Evolutionary conservation across 176 grass and related monocot species (phyloP).

Genomic region (Tillandsia leiboldiana): DNA sequence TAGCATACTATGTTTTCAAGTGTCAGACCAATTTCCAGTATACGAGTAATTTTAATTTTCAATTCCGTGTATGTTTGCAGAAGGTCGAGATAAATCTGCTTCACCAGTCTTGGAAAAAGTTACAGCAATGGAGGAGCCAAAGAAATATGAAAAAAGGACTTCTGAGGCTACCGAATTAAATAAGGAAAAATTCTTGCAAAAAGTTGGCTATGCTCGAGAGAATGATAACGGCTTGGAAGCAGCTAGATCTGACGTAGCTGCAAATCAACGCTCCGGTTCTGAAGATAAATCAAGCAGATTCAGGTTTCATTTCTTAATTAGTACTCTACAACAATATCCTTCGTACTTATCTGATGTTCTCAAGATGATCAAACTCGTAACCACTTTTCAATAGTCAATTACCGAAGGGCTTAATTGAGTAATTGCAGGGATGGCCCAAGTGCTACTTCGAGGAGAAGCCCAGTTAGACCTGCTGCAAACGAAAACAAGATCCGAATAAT

Average conservation of each 20-base stretch:
- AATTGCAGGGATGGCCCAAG: constrained; percentile 28
- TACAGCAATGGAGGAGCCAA: constrained; percentile 16
- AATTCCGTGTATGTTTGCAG: background rate
- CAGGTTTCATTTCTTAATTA: constrained; percentile 14
- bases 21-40: no score
- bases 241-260: constrained; percentile 15
- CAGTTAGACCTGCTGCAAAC: constrained; percentile 14
- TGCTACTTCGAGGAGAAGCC: constrained; percentile 19
- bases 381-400: background rate
- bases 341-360: background rate
- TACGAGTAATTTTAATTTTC: background rate
- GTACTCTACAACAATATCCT: background rate
- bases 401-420: background rate
- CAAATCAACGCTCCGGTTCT: constrained; percentile 21
- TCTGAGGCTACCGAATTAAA: constrained; percentile 12
- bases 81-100: constrained; percentile 25
- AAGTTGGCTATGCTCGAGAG: background rate
- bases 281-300: constrained; percentile 33
- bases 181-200: constrained; percentile 19
- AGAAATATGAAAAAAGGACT: constrained; percentile 20
- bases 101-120: constrained; percentile 14
- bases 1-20: no score
- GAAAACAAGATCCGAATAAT: constrained; percentile 4
- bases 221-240: constrained; percentile 15
- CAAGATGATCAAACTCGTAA: background rate